Evolutionary conservation across 345 rosid genomes (phyloP).

Genomic region (Ailanthus altissimus): DNA sequence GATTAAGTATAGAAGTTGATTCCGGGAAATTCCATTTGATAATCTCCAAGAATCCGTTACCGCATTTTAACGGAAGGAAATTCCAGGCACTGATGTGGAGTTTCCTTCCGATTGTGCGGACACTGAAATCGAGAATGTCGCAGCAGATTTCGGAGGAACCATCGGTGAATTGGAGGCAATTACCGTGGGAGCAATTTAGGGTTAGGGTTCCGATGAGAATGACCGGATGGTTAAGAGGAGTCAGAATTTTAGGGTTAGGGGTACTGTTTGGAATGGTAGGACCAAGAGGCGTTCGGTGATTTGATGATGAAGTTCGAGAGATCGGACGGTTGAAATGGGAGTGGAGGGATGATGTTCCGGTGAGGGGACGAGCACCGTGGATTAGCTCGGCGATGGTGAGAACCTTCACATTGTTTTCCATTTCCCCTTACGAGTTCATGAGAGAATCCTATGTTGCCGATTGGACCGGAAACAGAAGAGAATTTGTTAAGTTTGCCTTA

Average conservation of each 20-base stretch:
- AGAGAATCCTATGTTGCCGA: neutral
- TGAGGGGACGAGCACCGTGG: constrained; percentile 40
- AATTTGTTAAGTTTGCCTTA: neutral
- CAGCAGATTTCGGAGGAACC: constrained; percentile 61
- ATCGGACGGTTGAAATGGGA: constrained; percentile 21
- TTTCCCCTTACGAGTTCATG: constrained; percentile 7
- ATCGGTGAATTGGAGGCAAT: constrained; percentile 75
- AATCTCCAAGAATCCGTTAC: constrained; percentile 75
- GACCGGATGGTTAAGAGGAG: constrained; percentile 45
- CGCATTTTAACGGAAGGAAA: constrained; percentile 59
- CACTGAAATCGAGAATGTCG: constrained; percentile 54
- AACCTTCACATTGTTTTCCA: constrained; percentile 41
- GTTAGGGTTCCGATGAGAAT: constrained; percentile 59
- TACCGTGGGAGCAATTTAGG: constrained; percentile 52
- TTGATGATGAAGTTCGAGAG: constrained; percentile 9
- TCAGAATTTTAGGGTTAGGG: constrained; percentile 37
- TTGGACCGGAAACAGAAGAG: neutral
- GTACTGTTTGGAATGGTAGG: constrained; percentile 22
- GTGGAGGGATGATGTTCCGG: constrained; percentile 56
- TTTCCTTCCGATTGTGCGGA: constrained; percentile 40
- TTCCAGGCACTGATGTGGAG: constrained; percentile 69
- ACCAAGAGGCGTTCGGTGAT: neutral
- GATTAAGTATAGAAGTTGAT: constrained; percentile 20
- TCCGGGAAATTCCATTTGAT: constrained; percentile 57
- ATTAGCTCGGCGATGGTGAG: constrained; percentile 57